Evolutionary conservation across 1,284 basidiomycete species (phyloP), one percentile per base, ranked within the genome.

Genomic region (Puccinia brachypodii): DNA sequence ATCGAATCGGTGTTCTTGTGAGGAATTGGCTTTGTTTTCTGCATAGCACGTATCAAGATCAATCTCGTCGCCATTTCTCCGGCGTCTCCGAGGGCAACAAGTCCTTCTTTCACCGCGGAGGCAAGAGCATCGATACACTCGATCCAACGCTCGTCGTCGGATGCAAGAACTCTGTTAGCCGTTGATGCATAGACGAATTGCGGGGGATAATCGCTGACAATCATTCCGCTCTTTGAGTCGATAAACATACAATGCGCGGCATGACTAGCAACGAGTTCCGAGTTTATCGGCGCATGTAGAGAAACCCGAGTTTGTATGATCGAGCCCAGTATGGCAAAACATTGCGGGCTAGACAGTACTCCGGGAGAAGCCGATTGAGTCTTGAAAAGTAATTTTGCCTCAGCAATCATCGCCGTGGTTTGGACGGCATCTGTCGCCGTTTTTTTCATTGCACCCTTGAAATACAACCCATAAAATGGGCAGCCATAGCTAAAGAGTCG

Each of bases 391-490:
- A 68, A 36, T 44, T 68, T 68, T 42, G 40, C 25, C n/a, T 25
- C 2, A 22, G 64, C 64, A 44, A 68, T 68, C n/a, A 2, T 3
- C 22, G 7, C 2, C 3, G 33, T 42, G 64, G 38, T 44, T 1
- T 13, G 4, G 40, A 68, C 25, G n/a, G 38, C 64, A 25, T 38
- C 8, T 7, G 0, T 0, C 44, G 38, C n/a, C n/a, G 2, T 0
- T 7, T 1, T 3, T 14, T 68, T 22, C n/a, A 19, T 44, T 25
- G 13, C 8, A 8, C 16, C 40, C 40, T 68, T 28, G 3, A 28
- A 68, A 44, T 68, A 68, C 38, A 68, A 28, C 40, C 64, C 64
- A 68, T 68, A 68, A 44, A 68, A 68, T 36, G 69, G 69, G 33
- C 47, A 33, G 44, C 69, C 69, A 53, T 72, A 72, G 31, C 47